These are phyloP conservation scores for Nicotiana knightiana DNA, from an alignment of 257 asterid species.

Conservation along the genomic window DNA sequence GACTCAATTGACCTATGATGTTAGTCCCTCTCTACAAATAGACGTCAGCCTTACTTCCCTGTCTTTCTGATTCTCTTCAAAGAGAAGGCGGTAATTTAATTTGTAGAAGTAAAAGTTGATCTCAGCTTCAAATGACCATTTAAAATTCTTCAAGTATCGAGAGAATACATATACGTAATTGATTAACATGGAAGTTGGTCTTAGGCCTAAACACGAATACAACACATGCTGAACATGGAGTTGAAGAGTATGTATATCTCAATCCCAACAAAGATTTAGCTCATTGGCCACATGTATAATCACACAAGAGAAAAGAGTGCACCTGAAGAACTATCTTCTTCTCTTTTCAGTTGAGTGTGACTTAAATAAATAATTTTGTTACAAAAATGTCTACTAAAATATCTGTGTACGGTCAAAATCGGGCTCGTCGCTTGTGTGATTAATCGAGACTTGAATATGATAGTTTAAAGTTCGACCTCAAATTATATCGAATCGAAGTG, in stretches of 20 bases:
- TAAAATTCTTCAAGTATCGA: background rate
- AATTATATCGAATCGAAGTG: too few species aligned
- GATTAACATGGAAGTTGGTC: too few species aligned
- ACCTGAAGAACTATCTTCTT: background rate
- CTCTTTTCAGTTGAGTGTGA: background rate
- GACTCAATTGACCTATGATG: background rate
- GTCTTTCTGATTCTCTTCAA: background rate
- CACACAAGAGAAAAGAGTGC: too few species aligned
- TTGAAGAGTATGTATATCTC: too few species aligned
- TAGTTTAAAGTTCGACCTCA: too few species aligned
- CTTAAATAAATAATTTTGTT: too few species aligned
- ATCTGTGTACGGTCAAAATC: too few species aligned
- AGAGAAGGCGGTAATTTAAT: background rate
- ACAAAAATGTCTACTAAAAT: too few species aligned
- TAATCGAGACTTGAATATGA: too few species aligned
- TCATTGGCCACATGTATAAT: background rate
- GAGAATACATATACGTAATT: background rate
- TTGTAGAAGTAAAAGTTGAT: background rate
- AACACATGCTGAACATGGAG: too few species aligned
- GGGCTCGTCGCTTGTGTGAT: too few species aligned
- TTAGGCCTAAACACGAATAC: too few species aligned
- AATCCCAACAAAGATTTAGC: background rate
- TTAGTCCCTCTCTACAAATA: background rate
- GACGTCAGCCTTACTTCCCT: background rate
- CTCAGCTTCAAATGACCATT: background rate